Conservation (phyloP, 345 rosid genomes). For the Heritiera littoralis region DNA sequence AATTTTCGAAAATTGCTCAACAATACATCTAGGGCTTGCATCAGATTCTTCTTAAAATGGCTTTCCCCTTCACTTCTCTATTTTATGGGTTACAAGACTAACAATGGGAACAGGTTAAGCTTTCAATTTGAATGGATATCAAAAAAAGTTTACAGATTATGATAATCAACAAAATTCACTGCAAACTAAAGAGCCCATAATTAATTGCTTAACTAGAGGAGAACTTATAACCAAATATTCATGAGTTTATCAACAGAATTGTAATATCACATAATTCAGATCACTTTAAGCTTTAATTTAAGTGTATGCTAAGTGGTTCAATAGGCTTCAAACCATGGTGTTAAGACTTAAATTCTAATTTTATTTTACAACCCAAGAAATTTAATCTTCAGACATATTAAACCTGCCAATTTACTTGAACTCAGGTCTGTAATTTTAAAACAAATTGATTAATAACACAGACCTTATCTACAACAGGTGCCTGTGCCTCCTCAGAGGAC, state of each 20-base stretch:
- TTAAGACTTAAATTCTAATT: neutral
- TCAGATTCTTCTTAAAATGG: neutral
- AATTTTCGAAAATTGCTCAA: neutral
- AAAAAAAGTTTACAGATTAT: neutral
- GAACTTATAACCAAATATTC: neutral
- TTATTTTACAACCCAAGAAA: no score
- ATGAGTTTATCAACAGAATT: neutral
- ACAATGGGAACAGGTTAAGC: neutral
- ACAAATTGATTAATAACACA: conserved; percentile 11
- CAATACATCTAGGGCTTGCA: neutral
- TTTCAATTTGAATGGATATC: neutral
- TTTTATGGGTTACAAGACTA: neutral
- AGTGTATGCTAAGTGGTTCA: neutral
- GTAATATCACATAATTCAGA: conserved; percentile 2
- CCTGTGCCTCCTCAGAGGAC: conserved; percentile 54
- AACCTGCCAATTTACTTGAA: neutral
- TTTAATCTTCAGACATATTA: neutral
- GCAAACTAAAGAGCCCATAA: neutral
- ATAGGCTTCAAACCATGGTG: neutral
- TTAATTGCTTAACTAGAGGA: neutral
- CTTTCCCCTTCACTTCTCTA: conserved; percentile 1
- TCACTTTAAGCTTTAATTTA: neutral
- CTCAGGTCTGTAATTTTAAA: neutral
- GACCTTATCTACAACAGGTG: conserved; percentile 76
- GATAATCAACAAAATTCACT: no score